Percentiles rank a stretch among this genome's conserved stretches.
These are phyloP conservation scores for Pseudohalonectria lignicola DNA, from an alignment of 2,329 filamentous ascomycete genomes.

Conservation along the genomic window DNA sequence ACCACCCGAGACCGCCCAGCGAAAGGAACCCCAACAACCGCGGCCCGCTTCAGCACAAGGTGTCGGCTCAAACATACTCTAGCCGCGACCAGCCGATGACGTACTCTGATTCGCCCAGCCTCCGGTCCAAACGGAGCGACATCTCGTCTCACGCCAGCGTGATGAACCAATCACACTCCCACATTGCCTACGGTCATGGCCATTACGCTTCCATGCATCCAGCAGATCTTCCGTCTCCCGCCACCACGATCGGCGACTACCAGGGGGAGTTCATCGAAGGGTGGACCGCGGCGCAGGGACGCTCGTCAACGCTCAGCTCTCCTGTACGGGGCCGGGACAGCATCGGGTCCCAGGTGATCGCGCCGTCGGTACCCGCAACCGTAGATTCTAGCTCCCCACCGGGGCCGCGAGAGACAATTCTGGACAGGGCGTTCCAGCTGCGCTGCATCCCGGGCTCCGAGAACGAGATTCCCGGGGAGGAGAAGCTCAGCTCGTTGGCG, in stretches of 20 bases:
- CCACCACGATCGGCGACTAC: constrained; percentile 39
- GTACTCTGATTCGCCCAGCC: constrained; percentile 47
- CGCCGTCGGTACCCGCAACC: constrained; percentile 16
- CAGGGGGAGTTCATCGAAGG: constrained; percentile 47
- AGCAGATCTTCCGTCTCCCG: constrained; percentile 45
- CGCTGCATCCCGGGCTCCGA: constrained; percentile 52
- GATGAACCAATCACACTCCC: constrained; percentile 29
- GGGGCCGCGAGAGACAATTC: constrained; percentile 49
- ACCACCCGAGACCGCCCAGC: constrained; percentile 31
- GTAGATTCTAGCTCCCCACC: constrained; percentile 39
- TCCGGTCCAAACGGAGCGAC: constrained; percentile 52
- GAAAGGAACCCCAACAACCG: constrained; percentile 25
- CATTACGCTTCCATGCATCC: constrained; percentile 41
- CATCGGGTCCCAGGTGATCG: constrained; percentile 33
- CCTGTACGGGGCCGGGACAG: constrained; percentile 43
- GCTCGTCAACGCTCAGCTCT: constrained; percentile 46
- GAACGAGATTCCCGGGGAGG: constrained; percentile 40
- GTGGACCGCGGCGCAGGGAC: constrained; percentile 48
- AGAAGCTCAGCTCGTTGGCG: constrained; percentile 53
- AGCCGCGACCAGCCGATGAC: constrained; percentile 38
- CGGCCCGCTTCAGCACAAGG: constrained; percentile 32
- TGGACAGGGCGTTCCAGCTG: constrained; percentile 57
- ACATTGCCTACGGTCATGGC: constrained; percentile 34
- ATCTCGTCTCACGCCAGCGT: constrained; percentile 36
- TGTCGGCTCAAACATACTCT: constrained; percentile 34